Conservation (phyloP, 768 basidiomycete species). For the Mycena venus region DNA sequence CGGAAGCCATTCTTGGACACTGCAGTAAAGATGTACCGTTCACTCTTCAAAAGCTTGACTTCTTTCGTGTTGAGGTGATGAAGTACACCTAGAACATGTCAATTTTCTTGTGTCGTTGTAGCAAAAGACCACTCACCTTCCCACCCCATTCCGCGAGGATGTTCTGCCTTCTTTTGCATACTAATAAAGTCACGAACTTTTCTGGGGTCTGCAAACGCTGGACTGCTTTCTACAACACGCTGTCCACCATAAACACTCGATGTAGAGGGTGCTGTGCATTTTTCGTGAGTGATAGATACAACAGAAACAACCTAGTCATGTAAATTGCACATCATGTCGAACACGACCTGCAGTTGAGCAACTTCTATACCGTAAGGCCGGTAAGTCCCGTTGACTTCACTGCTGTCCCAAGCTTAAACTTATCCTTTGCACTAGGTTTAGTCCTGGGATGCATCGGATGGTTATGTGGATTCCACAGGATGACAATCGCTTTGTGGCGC, state of each 20-base stretch:
- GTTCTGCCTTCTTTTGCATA: not conserved
- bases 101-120: not conserved
- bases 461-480: conserved; percentile 12
- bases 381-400: not conserved
- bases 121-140: not conserved
- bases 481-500: not conserved
- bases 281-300: not conserved
- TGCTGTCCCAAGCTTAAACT: not conserved
- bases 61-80: not conserved
- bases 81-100: not conserved
- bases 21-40: not conserved
- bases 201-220: not conserved
- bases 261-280: not conserved
- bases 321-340: no score
- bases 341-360: not conserved
- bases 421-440: conserved; percentile 11
- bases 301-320: no score
- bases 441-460: conserved; percentile 18
- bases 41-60: not conserved
- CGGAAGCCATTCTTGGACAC: not conserved
- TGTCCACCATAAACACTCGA: no score
- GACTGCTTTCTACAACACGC: not conserved
- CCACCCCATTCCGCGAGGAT: conserved; percentile 15
- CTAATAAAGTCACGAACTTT: not conserved
- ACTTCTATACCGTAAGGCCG: conserved; percentile 4